These are phyloP conservation scores for Phoenix roebelenii DNA, from an alignment of 176 grass and related monocot genomes.

Conservation along the genomic window DNA sequence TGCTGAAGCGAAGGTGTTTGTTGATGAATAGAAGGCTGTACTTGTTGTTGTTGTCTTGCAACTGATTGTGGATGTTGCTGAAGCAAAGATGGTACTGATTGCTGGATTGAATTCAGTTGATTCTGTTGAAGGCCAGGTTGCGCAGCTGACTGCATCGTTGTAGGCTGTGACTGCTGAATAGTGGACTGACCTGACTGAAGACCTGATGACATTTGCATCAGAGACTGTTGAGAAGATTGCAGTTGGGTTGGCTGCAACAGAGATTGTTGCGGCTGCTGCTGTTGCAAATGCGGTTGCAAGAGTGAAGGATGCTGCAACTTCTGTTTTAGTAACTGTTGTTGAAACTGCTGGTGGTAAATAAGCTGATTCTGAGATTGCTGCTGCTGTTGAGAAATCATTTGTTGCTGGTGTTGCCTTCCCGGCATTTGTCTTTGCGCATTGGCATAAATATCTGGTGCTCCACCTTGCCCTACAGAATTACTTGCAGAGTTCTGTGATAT, in stretches of 20 bases:
- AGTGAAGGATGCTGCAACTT: constrained; percentile 52
- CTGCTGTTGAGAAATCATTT: constrained; percentile 35
- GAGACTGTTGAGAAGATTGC: constrained; percentile 63
- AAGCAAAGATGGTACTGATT: constrained; percentile 57
- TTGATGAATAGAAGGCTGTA: constrained; percentile 55
- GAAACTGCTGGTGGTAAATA: constrained; percentile 65
- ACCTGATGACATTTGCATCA: constrained; percentile 62
- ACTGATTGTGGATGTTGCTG: constrained; percentile 62
- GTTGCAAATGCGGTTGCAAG: constrained; percentile 54
- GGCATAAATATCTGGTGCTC: constrained; percentile 57
- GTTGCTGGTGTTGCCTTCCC: constrained; percentile 39
- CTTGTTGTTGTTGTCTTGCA: constrained; percentile 63
- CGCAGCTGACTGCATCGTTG: constrained; percentile 46
- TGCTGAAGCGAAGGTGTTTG: constrained; percentile 55
- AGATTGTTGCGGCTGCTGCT: constrained; percentile 34
- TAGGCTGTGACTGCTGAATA: constrained; percentile 45
- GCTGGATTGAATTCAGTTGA: constrained; percentile 58
- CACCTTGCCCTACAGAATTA: constrained; percentile 38
- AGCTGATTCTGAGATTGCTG: constrained; percentile 60
- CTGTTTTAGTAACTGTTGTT: constrained; percentile 31
- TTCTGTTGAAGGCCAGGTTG: constrained; percentile 56
- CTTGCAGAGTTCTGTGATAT: constrained; percentile 43
- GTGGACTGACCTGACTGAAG: constrained; percentile 48
- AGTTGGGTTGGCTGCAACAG: constrained; percentile 59
- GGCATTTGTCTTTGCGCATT: constrained; percentile 56